Conservation (phyloP, 164 flowering plant species). For the Piper betle region DNA sequence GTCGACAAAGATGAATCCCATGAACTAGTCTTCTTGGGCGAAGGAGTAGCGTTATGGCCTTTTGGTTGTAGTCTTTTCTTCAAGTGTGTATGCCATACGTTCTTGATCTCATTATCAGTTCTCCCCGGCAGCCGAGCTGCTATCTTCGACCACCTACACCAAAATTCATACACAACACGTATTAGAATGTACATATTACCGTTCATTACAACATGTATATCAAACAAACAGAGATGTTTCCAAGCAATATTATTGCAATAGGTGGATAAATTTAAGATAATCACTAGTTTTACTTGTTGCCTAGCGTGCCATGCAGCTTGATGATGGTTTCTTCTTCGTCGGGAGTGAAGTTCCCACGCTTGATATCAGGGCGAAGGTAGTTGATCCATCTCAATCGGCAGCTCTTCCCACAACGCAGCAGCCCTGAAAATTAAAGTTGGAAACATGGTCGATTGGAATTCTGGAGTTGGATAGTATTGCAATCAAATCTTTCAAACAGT, state of each 20-base stretch:
- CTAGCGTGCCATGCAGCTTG: conserved; percentile 1
- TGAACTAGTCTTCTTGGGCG: conserved; percentile 2
- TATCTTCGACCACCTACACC: conserved; percentile 64
- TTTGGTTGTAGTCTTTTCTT: conserved; percentile 34
- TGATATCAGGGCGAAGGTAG: conserved; percentile 6
- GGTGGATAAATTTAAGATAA: neutral
- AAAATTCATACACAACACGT: neutral
- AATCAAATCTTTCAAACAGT: too few species aligned
- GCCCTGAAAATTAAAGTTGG: neutral
- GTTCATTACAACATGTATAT: too few species aligned
- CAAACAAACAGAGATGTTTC: too few species aligned
- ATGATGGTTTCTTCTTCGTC: conserved; percentile 7
- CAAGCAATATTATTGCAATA: too few species aligned
- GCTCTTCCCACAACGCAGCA: conserved; percentile 7
- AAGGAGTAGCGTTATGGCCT: neutral
- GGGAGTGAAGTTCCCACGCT: conserved; percentile 7
- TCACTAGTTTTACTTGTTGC: conserved; percentile 2
- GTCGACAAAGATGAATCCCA: conserved; percentile 7
- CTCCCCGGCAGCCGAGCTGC: conserved; percentile 73
- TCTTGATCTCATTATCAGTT: conserved; percentile 83
- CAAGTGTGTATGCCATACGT: conserved; percentile 76
- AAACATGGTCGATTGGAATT: neutral
- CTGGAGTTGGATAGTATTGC: neutral
- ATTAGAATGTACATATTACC: too few species aligned
- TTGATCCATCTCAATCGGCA: conserved; percentile 9